A percentile compares a stretch with the other conserved stretches of the same genome.
phyloP scores from a whole-genome alignment of 306 rosid genomes.

The Neltuma alba region DNA sequence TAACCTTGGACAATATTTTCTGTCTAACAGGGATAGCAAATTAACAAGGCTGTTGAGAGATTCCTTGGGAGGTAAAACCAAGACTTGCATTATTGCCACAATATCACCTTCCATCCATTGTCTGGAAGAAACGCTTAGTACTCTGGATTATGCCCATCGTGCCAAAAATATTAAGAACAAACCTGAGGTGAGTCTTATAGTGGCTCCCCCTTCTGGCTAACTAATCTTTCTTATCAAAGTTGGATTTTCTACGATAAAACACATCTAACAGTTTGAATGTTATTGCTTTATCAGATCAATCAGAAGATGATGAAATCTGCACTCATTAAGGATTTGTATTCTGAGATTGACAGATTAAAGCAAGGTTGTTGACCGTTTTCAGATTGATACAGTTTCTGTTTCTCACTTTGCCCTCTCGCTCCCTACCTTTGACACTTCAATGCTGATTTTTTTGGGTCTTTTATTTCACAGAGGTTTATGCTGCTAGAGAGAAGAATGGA shows the following conservation, averaged over 20 bases:
- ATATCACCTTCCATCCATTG: slow-evolving; percentile 98
- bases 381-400: slow-evolving; percentile 28
- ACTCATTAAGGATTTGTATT: slow-evolving; percentile 90
- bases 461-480: slow-evolving; percentile 81
- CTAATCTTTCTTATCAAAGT: slow-evolving; percentile 13
- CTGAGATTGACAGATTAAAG: slow-evolving; percentile 94
- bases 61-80: slow-evolving; percentile 98
- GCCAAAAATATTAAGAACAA: slow-evolving; percentile 99
- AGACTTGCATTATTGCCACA: slow-evolving; percentile 98
- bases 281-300: slow-evolving; percentile 66
- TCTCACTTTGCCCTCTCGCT: slow-evolving; percentile 17
- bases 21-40: slow-evolving; percentile 88
- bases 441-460: slow-evolving; percentile 17
- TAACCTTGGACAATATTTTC: slow-evolving; percentile 28
- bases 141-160: slow-evolving; percentile 97
- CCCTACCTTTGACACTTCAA: slow-evolving; percentile 4
- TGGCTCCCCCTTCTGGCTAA: slow-evolving; percentile 31
- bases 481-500: slow-evolving; percentile 99
- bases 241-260: background rate
- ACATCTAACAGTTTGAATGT: slow-evolving; percentile 37
- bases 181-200: slow-evolving; percentile 79
- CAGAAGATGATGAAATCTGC: slow-evolving; percentile 99
- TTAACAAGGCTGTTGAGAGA: slow-evolving; percentile 93
- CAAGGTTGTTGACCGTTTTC: slow-evolving; percentile 67
- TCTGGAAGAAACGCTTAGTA: slow-evolving; percentile 98